phyloP scores from a whole-genome alignment of 129 eudicot genomes.

The Helichrysum umbraculigerum region DNA sequence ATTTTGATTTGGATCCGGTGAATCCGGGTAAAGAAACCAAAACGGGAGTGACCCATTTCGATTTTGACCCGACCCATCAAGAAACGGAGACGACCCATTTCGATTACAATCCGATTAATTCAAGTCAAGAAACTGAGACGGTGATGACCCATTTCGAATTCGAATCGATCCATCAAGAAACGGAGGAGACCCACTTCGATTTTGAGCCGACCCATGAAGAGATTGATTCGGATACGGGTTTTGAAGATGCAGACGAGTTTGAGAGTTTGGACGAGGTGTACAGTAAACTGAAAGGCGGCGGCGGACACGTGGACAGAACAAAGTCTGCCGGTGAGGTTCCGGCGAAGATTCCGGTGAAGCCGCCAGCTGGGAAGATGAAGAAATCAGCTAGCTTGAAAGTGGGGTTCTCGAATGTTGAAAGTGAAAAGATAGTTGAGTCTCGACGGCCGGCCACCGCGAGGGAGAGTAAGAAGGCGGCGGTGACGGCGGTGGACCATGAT shows the following conservation, averaged over 20 bases:
- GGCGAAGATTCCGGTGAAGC: conserved; percentile 8
- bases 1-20: conserved; percentile 30
- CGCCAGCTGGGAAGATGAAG: conserved; percentile 59
- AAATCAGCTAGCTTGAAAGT: conserved; percentile 80
- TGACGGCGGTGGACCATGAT: conserved; percentile 19
- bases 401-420: conserved; percentile 52
- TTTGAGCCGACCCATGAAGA: conserved; percentile 22
- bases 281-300: conserved; percentile 38
- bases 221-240: conserved; percentile 12
- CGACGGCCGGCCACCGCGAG: conserved; percentile 71
- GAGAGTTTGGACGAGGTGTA: conserved; percentile 72
- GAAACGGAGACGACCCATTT: background rate
- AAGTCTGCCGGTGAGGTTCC: conserved; percentile 66
- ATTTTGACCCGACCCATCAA: conserved; percentile 10
- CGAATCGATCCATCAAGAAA: conserved; percentile 2
- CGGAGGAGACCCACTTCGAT: conserved; percentile 21
- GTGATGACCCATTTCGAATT: background rate
- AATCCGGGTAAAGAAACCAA: background rate
- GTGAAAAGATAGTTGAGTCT: conserved; percentile 50
- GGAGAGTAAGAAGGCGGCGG: conserved; percentile 38
- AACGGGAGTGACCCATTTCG: background rate
- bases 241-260: conserved; percentile 22
- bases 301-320: conserved; percentile 41
- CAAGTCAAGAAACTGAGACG: background rate
- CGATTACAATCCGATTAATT: background rate